Conservation (phyloP, 176 grass and related monocot species). For the Musa beccarii region DNA sequence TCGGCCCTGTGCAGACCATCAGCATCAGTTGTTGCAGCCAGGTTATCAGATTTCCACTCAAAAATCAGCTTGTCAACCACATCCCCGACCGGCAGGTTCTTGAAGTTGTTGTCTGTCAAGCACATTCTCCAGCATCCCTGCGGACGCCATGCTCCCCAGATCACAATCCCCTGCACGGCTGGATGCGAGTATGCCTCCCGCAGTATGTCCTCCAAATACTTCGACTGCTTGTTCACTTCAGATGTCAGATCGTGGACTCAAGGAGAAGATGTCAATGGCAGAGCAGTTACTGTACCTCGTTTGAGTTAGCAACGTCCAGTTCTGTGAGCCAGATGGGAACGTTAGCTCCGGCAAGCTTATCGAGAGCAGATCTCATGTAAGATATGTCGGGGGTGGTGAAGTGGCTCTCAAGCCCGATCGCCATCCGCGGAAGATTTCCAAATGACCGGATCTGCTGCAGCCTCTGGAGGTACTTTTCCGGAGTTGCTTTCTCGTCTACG, state of each 20-base stretch:
- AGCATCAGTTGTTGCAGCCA: no score
- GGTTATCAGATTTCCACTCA: no score
- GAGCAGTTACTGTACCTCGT: constrained; percentile 26
- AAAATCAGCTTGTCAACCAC: no score
- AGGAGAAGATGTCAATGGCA: not conserved
- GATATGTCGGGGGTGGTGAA: constrained; percentile 58
- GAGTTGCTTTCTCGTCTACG: constrained; percentile 13
- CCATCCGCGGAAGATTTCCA: constrained; percentile 31
- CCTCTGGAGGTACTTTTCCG: constrained; percentile 57
- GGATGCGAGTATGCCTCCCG: no score
- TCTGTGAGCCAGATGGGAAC: constrained; percentile 92
- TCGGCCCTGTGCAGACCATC: no score
- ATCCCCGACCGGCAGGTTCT: no score
- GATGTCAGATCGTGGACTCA: not conserved
- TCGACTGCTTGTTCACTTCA: constrained; percentile 23
- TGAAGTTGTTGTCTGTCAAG: no score
- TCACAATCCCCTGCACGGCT: no score
- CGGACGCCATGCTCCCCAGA: no score
- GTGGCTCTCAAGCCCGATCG: constrained; percentile 70
- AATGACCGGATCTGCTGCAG: constrained; percentile 37
- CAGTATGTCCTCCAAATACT: not conserved
- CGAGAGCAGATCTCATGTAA: constrained; percentile 61
- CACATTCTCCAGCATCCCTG: no score
- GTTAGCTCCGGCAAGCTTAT: constrained; percentile 39
- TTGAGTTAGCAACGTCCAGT: constrained; percentile 37